Base-by-base conservation (phyloP, 495 filamentous ascomycete species). In the Tuber brumale region DNA sequence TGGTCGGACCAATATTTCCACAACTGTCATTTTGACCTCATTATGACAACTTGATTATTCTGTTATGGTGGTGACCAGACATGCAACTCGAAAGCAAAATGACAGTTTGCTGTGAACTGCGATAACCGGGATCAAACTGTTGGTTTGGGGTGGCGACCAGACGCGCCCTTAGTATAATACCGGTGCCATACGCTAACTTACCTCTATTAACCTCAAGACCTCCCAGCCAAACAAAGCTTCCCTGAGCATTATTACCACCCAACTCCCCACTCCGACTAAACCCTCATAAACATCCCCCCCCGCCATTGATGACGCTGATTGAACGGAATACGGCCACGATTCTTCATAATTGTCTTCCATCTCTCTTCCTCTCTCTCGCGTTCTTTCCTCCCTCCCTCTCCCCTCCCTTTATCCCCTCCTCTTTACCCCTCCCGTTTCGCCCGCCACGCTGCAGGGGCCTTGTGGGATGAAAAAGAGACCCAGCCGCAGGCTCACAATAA, bases 201-300 rank as follows among this genome's bases (percentile, higher is more conserved):
- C 43, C 10, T 3, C 10, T 27, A 35, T 18, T 66, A 18, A 27
- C 57, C 57, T 66, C 27, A 35, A 66, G n/a, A 66, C 46, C 19
- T 48, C 19, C 16, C 16, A 48, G 23, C 10, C 23, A 48, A 48
- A 48, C 45, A 48, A 23, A n/a, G 1, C 46, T 51, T 51, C 6
- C 46, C 46, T 19, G 21, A 51, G n/a, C 6, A 51, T 51, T 51
- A 51, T 51, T 51, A 66, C 27, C 57, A 3, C 57, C 27, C 57
- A 27, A 66, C 51, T 61, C 51, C 7, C 23, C 51, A 61, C 57
- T 66, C 57, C 31, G 31, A 66, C 57, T 66, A 66, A 66, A 51
- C 21, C 46, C 46, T 51, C 46, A 51, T 51, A 51, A 51, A 18
- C 57, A 66, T 66, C 57, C 57, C 57, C 57, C 57, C 57, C 57